Conservation (phyloP, 495 filamentous ascomycete species). For the Podospora bellae-mahoneyi region DNA sequence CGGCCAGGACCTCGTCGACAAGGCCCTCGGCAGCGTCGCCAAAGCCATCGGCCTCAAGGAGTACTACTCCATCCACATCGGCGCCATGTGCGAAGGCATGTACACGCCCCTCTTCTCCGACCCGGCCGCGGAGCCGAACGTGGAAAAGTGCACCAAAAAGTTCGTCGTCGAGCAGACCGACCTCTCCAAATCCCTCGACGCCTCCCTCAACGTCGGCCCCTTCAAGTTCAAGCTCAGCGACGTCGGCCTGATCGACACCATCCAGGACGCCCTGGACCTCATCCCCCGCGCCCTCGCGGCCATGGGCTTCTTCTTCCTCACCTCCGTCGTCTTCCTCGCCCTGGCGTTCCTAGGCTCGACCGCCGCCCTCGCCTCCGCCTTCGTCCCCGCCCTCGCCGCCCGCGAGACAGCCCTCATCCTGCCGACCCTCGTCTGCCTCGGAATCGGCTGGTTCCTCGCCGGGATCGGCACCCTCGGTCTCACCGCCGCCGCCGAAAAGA, state of each 20-base stretch:
- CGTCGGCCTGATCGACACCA: conserved; percentile 57
- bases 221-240: conserved; percentile 50
- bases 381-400: neutral
- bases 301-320: conserved; percentile 61
- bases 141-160: conserved; percentile 59
- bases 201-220: conserved; percentile 48
- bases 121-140: conserved; percentile 46
- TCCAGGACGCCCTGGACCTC: conserved; percentile 57
- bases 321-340: conserved; percentile 44
- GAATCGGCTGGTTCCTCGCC: conserved; percentile 19
- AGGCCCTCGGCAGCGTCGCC: conserved; percentile 35
- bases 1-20: conserved; percentile 30
- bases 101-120: conserved; percentile 51
- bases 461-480: conserved; percentile 30
- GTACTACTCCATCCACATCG: conserved; percentile 70
- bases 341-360: conserved; percentile 35
- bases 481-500: conserved; percentile 33
- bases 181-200: conserved; percentile 50
- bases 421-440: conserved; percentile 1
- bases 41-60: conserved; percentile 55
- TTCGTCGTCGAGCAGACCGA: conserved; percentile 56
- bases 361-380: conserved; percentile 20
- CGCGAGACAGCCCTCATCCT: neutral
- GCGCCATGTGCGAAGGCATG: conserved; percentile 63
- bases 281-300: conserved; percentile 47